A percentile compares a stretch with the other conserved stretches of the same genome.
These are phyloP conservation scores for Pseudonitzschia delicatissima DNA, from an alignment of 108 stramenopile species.

Conservation along the genomic window DNA sequence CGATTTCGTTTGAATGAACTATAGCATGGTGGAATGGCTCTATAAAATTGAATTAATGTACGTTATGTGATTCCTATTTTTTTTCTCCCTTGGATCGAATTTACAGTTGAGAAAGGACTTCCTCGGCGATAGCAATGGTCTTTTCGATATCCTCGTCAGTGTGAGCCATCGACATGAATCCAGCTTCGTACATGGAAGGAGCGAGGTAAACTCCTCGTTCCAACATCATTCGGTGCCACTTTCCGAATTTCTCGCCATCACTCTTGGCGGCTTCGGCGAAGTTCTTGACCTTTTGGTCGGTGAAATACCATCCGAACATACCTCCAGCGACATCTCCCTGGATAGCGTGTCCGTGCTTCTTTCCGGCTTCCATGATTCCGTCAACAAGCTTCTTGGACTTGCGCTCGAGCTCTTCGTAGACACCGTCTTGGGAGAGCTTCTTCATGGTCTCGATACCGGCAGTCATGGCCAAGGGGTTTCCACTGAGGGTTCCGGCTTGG, in stretches of 20 bases:
- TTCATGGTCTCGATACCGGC: slow-evolving; percentile 97
- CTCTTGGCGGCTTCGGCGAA: slow-evolving; percentile 90
- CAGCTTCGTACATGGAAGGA: slow-evolving; percentile 97
- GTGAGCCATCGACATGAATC: slow-evolving; percentile 96
- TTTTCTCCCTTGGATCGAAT: slow-evolving; percentile 7
- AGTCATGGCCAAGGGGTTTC: slow-evolving; percentile 98
- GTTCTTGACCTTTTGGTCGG: slow-evolving; percentile 91
- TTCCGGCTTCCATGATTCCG: slow-evolving; percentile 78
- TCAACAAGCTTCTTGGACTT: slow-evolving; percentile 89
- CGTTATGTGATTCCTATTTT: too few species aligned
- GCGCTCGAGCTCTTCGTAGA: slow-evolving; percentile 91
- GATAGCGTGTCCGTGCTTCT: slow-evolving; percentile 90
- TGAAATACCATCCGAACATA: slow-evolving; percentile 99
- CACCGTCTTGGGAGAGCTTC: slow-evolving; percentile 78
- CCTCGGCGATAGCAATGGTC: slow-evolving; percentile 95
- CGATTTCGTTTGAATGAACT: too few species aligned
- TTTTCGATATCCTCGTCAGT: slow-evolving; percentile 95
- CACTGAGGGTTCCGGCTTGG: slow-evolving; percentile 96
- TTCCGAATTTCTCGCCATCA: slow-evolving; percentile 92
- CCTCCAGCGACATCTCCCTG: slow-evolving; percentile 89
- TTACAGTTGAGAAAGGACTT: slow-evolving; percentile 91
- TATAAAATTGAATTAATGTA: too few species aligned
- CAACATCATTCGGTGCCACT: slow-evolving; percentile 98
- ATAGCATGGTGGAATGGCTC: too few species aligned
- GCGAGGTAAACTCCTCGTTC: slow-evolving; percentile 97